These are phyloP conservation scores for Botryobasidium botryosum DNA, from an alignment of 768 basidiomycete genomes.

Conservation along the genomic window DNA sequence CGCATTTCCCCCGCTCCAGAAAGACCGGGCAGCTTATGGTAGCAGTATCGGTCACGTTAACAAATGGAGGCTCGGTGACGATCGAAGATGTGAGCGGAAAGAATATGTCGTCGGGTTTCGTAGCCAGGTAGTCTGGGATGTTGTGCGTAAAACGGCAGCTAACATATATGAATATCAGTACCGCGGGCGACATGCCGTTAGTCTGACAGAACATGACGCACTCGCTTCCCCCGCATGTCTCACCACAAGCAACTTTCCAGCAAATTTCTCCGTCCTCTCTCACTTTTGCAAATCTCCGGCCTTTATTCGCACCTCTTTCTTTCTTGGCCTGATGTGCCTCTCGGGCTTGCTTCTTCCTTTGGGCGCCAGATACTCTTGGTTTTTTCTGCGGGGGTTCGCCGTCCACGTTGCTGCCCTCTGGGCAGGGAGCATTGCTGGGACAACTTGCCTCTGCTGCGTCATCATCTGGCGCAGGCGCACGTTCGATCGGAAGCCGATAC, in stretches of 20 bases:
- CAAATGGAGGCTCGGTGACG: conserved; percentile 13
- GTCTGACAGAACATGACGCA: neutral
- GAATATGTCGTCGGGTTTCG: conserved; percentile 56
- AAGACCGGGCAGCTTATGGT: conserved; percentile 55
- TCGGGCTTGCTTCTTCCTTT: conserved; percentile 33
- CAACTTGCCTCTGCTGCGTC: too few relatives aligned
- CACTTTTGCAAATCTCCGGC: conserved; percentile 56
- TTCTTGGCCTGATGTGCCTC: conserved; percentile 45
- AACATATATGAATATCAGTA: neutral
- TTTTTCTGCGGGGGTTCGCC: conserved; percentile 17
- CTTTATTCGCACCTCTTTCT: conserved; percentile 68
- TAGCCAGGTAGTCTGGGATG: conserved; percentile 51
- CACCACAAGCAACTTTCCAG: conserved; percentile 56
- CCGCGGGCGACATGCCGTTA: neutral
- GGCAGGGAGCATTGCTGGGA: too few relatives aligned
- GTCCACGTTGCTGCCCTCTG: conserved; percentile 9
- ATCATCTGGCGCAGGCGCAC: too few relatives aligned
- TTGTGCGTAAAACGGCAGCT: conserved; percentile 76
- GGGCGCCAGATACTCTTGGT: conserved; percentile 19
- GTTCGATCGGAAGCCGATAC: too few relatives aligned
- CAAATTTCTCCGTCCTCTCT: conserved; percentile 73
- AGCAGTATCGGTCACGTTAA: conserved; percentile 28
- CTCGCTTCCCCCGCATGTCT: conserved; percentile 50
- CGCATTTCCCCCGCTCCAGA: conserved; percentile 53
- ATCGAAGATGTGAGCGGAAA: conserved; percentile 30